Evolutionary conservation across 2,329 filamentous ascomycete species (phyloP).

Genomic region (Hymenotorrendiella dingleyae): DNA sequence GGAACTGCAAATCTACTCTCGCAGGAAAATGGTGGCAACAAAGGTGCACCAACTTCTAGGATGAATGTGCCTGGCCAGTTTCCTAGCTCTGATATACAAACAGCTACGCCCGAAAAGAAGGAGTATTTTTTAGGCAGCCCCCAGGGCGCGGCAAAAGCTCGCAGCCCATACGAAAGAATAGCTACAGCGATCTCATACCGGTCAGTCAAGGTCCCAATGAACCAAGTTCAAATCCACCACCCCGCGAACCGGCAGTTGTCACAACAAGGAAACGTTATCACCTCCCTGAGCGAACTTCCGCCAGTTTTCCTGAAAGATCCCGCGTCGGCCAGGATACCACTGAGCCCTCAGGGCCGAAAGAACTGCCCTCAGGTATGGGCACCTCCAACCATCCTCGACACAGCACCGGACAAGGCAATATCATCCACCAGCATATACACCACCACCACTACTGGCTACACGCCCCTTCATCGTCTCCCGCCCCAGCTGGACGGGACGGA

Average conservation of each 20-base stretch:
- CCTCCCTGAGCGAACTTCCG: constrained; percentile 18
- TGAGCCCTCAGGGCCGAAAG: constrained; percentile 5
- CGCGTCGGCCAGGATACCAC: constrained; percentile 12
- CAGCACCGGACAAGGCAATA: constrained; percentile 7
- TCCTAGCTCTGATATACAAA: neutral
- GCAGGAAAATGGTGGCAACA: neutral
- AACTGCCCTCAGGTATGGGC: constrained; percentile 8
- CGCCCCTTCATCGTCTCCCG: constrained; percentile 9
- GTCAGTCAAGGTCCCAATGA: constrained; percentile 29
- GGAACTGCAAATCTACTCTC: too few relatives aligned
- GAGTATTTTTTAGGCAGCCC: constrained; percentile 36
- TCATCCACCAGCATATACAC: constrained; percentile 50
- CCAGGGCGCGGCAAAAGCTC: constrained; percentile 6
- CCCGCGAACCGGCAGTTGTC: too few relatives aligned
- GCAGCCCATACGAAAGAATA: constrained; percentile 18
- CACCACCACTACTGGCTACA: constrained; percentile 56
- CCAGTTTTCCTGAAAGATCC: constrained; percentile 20
- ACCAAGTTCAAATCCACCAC: constrained; percentile 23
- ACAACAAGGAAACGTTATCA: constrained; percentile 14
- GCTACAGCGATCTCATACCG: constrained; percentile 36
- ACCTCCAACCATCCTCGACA: constrained; percentile 12
- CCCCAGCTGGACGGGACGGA: constrained; percentile 12
- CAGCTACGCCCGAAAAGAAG: neutral
- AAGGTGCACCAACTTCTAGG: neutral
- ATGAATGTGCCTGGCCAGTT: neutral